Evolutionary conservation across 768 basidiomycete genomes (phyloP).

Genomic region (Suillus decipiens): DNA sequence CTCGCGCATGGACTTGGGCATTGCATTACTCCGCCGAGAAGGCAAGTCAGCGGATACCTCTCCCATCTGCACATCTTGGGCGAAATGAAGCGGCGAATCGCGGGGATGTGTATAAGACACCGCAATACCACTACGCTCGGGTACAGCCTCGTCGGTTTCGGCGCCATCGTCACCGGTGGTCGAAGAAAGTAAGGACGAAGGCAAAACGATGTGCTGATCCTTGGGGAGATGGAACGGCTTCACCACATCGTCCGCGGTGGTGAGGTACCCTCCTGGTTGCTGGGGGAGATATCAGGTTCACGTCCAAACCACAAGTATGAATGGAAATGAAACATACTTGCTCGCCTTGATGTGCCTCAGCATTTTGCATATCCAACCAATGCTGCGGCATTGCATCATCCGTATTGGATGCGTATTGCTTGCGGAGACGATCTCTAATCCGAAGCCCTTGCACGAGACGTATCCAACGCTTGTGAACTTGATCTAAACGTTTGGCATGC

Average conservation of each 20-base stretch:
- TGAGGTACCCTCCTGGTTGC: conserved; percentile 60
- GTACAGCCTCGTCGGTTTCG: conserved; percentile 26
- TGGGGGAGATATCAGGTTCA: conserved; percentile 3
- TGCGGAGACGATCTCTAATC: conserved; percentile 79
- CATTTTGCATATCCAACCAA: conserved; percentile 17
- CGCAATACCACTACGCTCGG: conserved; percentile 11
- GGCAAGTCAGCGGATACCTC: conserved; percentile 11
- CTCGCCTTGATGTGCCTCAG: conserved; percentile 24
- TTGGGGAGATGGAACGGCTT: conserved; percentile 72
- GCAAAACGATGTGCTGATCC: conserved; percentile 36
- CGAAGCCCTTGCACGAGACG: conserved; percentile 86
- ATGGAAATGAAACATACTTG: conserved; percentile 19
- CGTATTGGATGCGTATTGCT: conserved; percentile 58
- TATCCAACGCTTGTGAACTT: conserved; percentile 84
- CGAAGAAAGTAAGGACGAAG: conserved; percentile 16
- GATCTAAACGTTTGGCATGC: conserved; percentile 71
- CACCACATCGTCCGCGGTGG: conserved; percentile 71
- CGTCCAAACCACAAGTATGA: neutral
- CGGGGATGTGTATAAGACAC: conserved; percentile 11
- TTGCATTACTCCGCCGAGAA: conserved; percentile 18
- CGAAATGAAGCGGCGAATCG: conserved; percentile 11
- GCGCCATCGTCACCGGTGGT: conserved; percentile 35
- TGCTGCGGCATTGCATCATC: conserved; percentile 15
- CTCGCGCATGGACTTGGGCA: conserved; percentile 65
- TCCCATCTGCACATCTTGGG: conserved; percentile 22